These are phyloP conservation scores for Microbotryum intermedium DNA, from an alignment of 1,284 basidiomycete species.

Conservation along the genomic window DNA sequence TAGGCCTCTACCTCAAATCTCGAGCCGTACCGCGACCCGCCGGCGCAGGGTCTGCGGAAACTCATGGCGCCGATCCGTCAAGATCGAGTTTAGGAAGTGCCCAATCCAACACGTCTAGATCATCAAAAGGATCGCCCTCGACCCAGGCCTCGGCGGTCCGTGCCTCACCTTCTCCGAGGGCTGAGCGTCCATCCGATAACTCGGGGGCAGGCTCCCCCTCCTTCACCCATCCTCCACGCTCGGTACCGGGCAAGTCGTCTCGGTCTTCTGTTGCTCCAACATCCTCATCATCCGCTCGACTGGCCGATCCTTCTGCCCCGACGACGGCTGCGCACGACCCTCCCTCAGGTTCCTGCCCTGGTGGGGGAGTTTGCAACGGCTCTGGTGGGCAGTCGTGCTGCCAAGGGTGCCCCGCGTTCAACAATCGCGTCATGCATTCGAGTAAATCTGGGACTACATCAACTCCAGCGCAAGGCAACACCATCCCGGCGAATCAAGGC, in stretches of 20 bases:
- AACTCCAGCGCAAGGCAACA: neutral
- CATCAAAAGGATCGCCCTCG: neutral
- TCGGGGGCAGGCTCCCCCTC: too few species aligned
- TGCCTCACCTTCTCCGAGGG: neutral
- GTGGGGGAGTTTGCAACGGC: slow-evolving; percentile 89
- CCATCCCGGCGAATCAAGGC: neutral
- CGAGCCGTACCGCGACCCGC: slow-evolving; percentile 4
- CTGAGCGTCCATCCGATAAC: neutral
- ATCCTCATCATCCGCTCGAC: neutral
- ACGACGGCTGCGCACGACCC: slow-evolving; percentile 11
- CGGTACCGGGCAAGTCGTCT: neutral
- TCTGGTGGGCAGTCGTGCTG: slow-evolving; percentile 84
- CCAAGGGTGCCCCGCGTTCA: slow-evolving; percentile 86
- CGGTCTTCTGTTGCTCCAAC: neutral
- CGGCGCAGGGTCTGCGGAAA: neutral
- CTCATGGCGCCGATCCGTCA: neutral
- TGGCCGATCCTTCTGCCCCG: neutral
- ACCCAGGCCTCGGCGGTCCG: neutral
- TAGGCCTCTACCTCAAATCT: slow-evolving; percentile 19
- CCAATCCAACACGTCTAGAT: too few species aligned
- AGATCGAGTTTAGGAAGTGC: neutral
- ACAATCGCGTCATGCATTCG: slow-evolving; percentile 50
- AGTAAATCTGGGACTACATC: neutral
- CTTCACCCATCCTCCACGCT: neutral
- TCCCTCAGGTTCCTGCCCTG: slow-evolving; percentile 65